phyloP scores from a whole-genome alignment of 306 rosid species.

The Fagus crenata region DNA sequence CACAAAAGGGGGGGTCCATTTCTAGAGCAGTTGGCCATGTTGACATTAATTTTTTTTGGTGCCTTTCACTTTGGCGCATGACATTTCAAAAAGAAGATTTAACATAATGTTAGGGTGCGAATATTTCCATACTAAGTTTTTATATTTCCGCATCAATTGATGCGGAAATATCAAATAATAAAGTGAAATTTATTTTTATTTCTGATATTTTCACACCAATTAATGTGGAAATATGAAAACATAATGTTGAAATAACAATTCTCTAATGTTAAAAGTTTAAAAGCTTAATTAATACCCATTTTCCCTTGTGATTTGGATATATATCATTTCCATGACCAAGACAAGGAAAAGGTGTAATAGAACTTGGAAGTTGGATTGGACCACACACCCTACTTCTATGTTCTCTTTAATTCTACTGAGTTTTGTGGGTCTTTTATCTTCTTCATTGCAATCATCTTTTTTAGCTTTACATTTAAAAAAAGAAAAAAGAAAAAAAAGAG shows the following conservation, averaged over 20 bases:
- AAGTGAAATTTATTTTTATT: no score
- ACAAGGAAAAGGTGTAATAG: neutral
- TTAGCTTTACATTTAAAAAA: neutral
- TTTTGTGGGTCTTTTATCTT: constrained; percentile 25
- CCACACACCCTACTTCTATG: neutral
- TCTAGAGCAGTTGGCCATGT: neutral
- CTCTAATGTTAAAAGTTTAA: no score
- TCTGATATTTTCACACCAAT: no score
- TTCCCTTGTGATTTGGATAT: no score
- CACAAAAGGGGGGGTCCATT: neutral
- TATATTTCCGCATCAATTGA: no score
- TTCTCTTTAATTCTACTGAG: constrained; percentile 8
- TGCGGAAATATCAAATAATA: no score
- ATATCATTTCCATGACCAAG: neutral
- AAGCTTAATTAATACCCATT: no score
- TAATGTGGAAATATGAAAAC: no score
- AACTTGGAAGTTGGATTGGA: neutral
- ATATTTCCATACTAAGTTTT: no score
- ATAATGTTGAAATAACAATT: no score
- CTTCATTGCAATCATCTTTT: neutral
- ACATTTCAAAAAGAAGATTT: no score
- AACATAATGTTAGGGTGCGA: no score
- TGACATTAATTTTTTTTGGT: neutral
- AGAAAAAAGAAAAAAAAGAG: neutral
- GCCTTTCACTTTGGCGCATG: neutral